phyloP scores from a whole-genome alignment of 352 stramenopile genomes.

The Pythium scleroteichum region DNA sequence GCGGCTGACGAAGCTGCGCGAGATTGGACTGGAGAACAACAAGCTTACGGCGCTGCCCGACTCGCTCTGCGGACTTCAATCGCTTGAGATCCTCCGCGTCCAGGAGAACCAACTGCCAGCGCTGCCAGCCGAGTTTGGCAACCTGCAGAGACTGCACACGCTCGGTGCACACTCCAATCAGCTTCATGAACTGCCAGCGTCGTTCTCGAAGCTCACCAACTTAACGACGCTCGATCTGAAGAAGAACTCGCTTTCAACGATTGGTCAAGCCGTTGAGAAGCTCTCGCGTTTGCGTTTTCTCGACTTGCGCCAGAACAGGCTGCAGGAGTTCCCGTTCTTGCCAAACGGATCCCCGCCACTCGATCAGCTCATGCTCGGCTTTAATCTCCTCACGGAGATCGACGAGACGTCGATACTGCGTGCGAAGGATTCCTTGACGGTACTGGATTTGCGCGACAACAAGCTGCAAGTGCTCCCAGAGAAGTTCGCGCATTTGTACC shows the following conservation, averaged over 20 bases:
- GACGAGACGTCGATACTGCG: slow-evolving; percentile 44
- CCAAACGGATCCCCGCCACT: slow-evolving; percentile 42
- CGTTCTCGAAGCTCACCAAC: slow-evolving; percentile 43
- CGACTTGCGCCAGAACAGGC: slow-evolving; percentile 75
- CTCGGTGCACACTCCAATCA: slow-evolving; percentile 67
- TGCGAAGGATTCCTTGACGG: slow-evolving; percentile 65
- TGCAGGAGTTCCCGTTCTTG: slow-evolving; percentile 59
- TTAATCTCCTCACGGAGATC: slow-evolving; percentile 59
- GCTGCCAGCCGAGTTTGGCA: slow-evolving; percentile 55
- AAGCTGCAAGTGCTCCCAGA: slow-evolving; percentile 62
- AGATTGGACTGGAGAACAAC: slow-evolving; percentile 67
- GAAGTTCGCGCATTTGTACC: slow-evolving; percentile 58
- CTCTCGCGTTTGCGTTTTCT: slow-evolving; percentile 54
- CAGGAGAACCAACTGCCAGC: slow-evolving; percentile 60
- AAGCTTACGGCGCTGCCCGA: slow-evolving; percentile 61
- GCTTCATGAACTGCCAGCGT: slow-evolving; percentile 48
- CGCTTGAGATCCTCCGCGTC: slow-evolving; percentile 62
- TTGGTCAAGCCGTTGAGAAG: slow-evolving; percentile 33
- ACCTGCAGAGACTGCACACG: slow-evolving; percentile 50
- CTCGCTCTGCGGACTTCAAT: slow-evolving; percentile 37
- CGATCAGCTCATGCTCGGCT: slow-evolving; percentile 78
- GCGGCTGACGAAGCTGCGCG: slow-evolving; percentile 53
- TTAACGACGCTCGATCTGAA: slow-evolving; percentile 69
- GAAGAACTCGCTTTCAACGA: slow-evolving; percentile 61
- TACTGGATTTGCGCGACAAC: slow-evolving; percentile 82